Evolutionary conservation across 2,329 filamentous ascomycete species (phyloP).

Genomic region (Arthrinium puccinioides): DNA sequence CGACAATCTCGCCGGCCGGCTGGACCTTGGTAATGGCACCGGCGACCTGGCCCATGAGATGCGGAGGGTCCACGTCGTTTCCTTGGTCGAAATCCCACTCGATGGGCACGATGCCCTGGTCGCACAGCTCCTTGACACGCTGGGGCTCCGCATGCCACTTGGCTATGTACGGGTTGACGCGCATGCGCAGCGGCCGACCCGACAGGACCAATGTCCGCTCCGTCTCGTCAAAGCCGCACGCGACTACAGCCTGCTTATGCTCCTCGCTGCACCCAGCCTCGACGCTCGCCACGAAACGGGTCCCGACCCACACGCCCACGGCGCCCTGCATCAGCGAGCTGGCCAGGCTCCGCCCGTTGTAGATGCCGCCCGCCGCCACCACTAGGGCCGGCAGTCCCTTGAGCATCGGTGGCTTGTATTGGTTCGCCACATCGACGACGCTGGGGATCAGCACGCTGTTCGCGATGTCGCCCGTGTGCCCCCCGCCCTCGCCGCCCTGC

Average conservation of each 20-base stretch:
- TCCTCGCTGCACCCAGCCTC: slow-evolving; percentile 75
- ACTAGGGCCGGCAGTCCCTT: slow-evolving; percentile 68
- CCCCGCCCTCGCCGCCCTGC: slow-evolving; percentile 89
- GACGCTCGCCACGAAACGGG: slow-evolving; percentile 75
- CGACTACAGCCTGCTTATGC: slow-evolving; percentile 80
- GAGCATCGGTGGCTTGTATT: slow-evolving; percentile 62
- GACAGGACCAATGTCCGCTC: slow-evolving; percentile 74
- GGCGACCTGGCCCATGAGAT: slow-evolving; percentile 91
- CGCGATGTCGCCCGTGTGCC: slow-evolving; percentile 83
- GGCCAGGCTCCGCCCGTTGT: slow-evolving; percentile 74
- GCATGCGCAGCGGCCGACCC: slow-evolving; percentile 73
- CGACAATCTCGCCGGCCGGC: slow-evolving; percentile 77
- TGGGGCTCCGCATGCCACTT: slow-evolving; percentile 72
- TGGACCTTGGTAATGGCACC: slow-evolving; percentile 70
- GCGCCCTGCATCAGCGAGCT: slow-evolving; percentile 83
- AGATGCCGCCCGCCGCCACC: slow-evolving; percentile 82
- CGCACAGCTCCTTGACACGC: slow-evolving; percentile 69
- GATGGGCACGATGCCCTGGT: slow-evolving; percentile 71
- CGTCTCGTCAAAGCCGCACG: slow-evolving; percentile 73
- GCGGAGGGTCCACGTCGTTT: slow-evolving; percentile 76
- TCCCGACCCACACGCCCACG: slow-evolving; percentile 87
- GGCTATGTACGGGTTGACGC: slow-evolving; percentile 76
- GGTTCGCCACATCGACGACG: slow-evolving; percentile 73
- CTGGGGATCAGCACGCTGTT: slow-evolving; percentile 82
- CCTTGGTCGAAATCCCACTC: slow-evolving; percentile 77